These are phyloP conservation scores for Chaetoceros tenuissimus DNA, from an alignment of 108 stramenopile genomes.

Conservation along the genomic window DNA sequence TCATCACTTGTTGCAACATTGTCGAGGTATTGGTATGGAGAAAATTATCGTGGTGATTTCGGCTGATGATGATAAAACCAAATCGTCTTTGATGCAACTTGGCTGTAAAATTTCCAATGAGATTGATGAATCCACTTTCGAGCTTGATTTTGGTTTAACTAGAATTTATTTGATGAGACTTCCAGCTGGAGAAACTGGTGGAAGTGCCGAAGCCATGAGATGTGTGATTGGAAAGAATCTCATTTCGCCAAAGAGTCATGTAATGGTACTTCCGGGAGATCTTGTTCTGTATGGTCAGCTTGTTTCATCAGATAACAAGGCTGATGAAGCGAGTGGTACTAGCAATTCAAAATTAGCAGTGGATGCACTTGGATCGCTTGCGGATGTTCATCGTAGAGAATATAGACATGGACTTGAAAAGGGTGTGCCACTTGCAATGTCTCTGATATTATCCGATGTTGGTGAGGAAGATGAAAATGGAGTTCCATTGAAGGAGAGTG, in stretches of 20 bases:
- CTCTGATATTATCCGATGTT: conserved; percentile 63
- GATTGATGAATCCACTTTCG: background rate
- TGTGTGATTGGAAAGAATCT: conserved; percentile 26
- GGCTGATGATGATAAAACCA: conserved; percentile 36
- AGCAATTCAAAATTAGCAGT: background rate
- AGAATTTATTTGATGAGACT: conserved; percentile 36
- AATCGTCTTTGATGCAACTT: conserved; percentile 20
- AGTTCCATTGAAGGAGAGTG: conserved; percentile 64
- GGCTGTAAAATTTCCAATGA: background rate
- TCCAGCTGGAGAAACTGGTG: conserved; percentile 41
- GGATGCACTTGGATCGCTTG: conserved; percentile 4
- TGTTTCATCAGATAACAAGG: background rate
- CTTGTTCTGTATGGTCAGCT: conserved; percentile 37
- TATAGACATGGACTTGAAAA: conserved; percentile 4
- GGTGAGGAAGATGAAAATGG: conserved; percentile 75
- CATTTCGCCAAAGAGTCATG: conserved; percentile 10
- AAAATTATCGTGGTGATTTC: conserved; percentile 44
- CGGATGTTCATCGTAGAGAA: conserved; percentile 29
- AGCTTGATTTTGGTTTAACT: background rate
- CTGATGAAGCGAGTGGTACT: background rate
- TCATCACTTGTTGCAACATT: conserved; percentile 28
- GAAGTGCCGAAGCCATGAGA: conserved; percentile 64
- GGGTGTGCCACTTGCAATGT: conserved; percentile 25
- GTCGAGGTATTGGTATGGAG: conserved; percentile 21
- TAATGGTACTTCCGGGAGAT: conserved; percentile 69